Percentiles rank a stretch among this genome's conserved stretches.
phyloP scores from a whole-genome alignment of 306 rosid genomes.

The Sicyos baderoa region DNA sequence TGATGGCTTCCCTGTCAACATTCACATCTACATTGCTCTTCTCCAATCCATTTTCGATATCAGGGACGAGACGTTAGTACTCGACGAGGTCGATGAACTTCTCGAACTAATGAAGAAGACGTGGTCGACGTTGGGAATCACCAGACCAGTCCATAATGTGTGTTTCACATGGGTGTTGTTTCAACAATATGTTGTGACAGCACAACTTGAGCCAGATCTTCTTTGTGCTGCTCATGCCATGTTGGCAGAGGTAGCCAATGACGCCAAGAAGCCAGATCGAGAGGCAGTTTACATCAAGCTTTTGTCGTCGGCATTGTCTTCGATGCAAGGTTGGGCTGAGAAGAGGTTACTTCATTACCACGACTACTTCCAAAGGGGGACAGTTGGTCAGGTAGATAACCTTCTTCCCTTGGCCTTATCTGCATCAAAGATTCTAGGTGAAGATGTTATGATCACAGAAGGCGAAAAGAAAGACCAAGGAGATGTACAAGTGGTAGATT shows the following conservation, averaged over 20 bases:
- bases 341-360: constrained; percentile 60
- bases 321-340: constrained; percentile 75
- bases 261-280: constrained; percentile 56
- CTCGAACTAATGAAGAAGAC: constrained; percentile 84
- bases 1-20: constrained; percentile 78
- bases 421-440: constrained; percentile 64
- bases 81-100: constrained; percentile 87
- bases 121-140: constrained; percentile 74
- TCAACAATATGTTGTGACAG: constrained; percentile 62
- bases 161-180: constrained; percentile 87
- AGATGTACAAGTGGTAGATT: constrained; percentile 47
- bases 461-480: constrained; percentile 37
- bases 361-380: constrained; percentile 60
- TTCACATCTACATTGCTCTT: constrained; percentile 57
- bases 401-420: constrained; percentile 69
- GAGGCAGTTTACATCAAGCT: constrained; percentile 50
- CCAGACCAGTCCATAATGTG: constrained; percentile 50
- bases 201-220: constrained; percentile 65
- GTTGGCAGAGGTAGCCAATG: constrained; percentile 65
- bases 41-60: constrained; percentile 66
- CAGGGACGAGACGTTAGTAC: constrained; percentile 77
- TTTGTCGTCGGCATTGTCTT: constrained; percentile 49
- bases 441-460: constrained; percentile 49
- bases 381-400: constrained; percentile 53
- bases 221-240: constrained; percentile 69